Percentiles rank a stretch among this genome's conserved stretches.
These are phyloP conservation scores for Protomyces pachydermus DNA, from an alignment of 1,139 yeast genomes.

Conservation along the genomic window DNA sequence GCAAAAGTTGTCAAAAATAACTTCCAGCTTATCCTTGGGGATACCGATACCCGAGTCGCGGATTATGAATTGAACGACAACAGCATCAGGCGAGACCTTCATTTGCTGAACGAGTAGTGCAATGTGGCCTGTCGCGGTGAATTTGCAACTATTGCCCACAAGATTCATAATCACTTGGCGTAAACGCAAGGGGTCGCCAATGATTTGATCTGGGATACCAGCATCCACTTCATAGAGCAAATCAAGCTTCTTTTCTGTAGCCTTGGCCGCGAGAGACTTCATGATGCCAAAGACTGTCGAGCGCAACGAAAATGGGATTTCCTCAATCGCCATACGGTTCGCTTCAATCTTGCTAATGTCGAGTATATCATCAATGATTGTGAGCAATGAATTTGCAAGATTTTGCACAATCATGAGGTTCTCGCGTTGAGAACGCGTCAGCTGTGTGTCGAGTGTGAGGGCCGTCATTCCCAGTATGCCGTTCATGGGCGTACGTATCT, in stretches of 20 bases:
- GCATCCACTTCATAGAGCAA: slow-evolving; percentile 76
- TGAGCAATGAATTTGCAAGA: slow-evolving; percentile 66
- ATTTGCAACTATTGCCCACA: slow-evolving; percentile 78
- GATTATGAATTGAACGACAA: slow-evolving; percentile 64
- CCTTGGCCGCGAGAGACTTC: slow-evolving; percentile 80
- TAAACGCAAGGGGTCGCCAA: slow-evolving; percentile 83
- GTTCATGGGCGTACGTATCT: slow-evolving; percentile 82
- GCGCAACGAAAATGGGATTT: slow-evolving; percentile 74
- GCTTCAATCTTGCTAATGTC: slow-evolving; percentile 82
- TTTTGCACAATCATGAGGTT: slow-evolving; percentile 74
- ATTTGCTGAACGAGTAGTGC: slow-evolving; percentile 45
- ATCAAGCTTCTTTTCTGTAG: slow-evolving; percentile 76
- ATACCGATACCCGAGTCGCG: slow-evolving; percentile 61
- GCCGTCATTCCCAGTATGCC: slow-evolving; percentile 94
- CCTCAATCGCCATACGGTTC: slow-evolving; percentile 85
- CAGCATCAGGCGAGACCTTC: slow-evolving; percentile 42
- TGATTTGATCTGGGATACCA: slow-evolving; percentile 77
- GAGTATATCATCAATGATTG: slow-evolving; percentile 71
- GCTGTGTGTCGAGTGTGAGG: slow-evolving; percentile 63
- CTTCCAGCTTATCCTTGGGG: slow-evolving; percentile 47
- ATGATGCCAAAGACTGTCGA: slow-evolving; percentile 86
- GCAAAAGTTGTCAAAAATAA: slow-evolving; percentile 55
- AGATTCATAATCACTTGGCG: slow-evolving; percentile 84
- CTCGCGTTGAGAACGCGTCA: slow-evolving; percentile 62
- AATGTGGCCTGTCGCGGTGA: slow-evolving; percentile 69